Evolutionary conservation across 352 stramenopile genomes (phyloP), one percentile per base, ranked within the genome.

Genomic region (Globisporangium megalacanthum): DNA sequence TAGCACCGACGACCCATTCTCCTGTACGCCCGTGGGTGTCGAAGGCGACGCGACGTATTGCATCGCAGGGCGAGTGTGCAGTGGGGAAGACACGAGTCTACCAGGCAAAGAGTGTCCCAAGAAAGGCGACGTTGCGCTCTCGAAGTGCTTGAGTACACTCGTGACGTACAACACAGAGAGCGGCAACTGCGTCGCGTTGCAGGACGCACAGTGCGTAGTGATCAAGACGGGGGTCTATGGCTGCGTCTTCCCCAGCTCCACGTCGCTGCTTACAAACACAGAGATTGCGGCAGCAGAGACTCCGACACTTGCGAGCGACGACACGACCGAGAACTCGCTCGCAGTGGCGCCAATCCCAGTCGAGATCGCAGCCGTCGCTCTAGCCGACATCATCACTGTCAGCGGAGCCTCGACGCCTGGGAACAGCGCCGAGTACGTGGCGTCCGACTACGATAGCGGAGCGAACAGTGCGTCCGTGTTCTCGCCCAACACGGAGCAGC

Each of bases 41-140:
- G 57, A 62, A 41, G 71, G 62, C 1, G 70, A 79, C 48, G 66
- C 71, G 13, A 79, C 71, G 3, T 86, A 78, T 49, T 86, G 75
- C 57, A 69, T 83, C 22, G 37, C 60, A 13, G 76, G 72, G 15
- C 55, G 58, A 1, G 61, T 83, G 17, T 86, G 76, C 49, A 69
- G 60, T 41, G 65, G 42, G 8, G 33, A 31, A 10, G 61, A 35
- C 13, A 29, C 52, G 22, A 46, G 15, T 1, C 54, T 65, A 20
- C 22, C 44, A 6, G 65, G 64, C 19, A 58, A 57, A 22, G 47
- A 20, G 6, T 89, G 79, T 41, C 79, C 79, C 9, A 44, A 44
- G 13, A 58, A 70, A 17, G 73, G 68, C 41, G 68, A 72, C 37
- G 35, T 50, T 4, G 73, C 75, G 15, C 63, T 85, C 33, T 55